Evolutionary conservation across 2,329 filamentous ascomycete genomes (phyloP), one percentile per base, ranked within the genome.

Genomic region (Colletotrichum graminicola): DNA sequence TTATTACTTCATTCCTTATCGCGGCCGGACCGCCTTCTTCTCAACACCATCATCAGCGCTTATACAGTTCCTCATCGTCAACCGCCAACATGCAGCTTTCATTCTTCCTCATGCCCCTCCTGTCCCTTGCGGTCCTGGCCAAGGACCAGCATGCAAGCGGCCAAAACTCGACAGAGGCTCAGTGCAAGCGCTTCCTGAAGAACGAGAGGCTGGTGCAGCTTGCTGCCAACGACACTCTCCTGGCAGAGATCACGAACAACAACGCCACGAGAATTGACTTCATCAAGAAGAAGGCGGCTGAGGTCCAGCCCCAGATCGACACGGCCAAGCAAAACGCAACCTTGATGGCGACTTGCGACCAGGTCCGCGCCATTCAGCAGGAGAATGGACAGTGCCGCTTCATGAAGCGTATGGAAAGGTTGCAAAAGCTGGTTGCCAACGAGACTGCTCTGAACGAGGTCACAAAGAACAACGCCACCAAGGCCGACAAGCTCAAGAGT

Each of bases 211-310:
- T 79, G 43, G 74, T 80, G 65, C 74, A 77, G 51, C 74, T 82
- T 5, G 81, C 80, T 26, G 71, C 74, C 75, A 83, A 84, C 76
- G 71, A 76, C 8, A 83, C 81, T 43, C 74, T 76, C 70, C 77
- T 84, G 5, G 75, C 77, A 43, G 62, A 76, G 60, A 71, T 77
- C 56, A 78, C 79, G 57, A 73, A 80, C 29, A 78, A 78, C 75
- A 80, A 84, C 71, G 76, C 80, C 39, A 82, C 82, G 56, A 77
- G 78, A 71, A 77, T 79, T 6, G 78, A 76, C 14, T 75, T 75
- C 34, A 77, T 83, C 75, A 78, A 83, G 76, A 77, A 79, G 67
- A 80, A 82, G 75, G 80, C 80, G 2, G 74, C 79, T 23, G 67
- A 75, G 5, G 74, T 77, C 32, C 75, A 75, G 71, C 78, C 83